Base-by-base conservation (phyloP, 371 early-diverging fungal genomes). In the Mortierella sp. region DNA sequence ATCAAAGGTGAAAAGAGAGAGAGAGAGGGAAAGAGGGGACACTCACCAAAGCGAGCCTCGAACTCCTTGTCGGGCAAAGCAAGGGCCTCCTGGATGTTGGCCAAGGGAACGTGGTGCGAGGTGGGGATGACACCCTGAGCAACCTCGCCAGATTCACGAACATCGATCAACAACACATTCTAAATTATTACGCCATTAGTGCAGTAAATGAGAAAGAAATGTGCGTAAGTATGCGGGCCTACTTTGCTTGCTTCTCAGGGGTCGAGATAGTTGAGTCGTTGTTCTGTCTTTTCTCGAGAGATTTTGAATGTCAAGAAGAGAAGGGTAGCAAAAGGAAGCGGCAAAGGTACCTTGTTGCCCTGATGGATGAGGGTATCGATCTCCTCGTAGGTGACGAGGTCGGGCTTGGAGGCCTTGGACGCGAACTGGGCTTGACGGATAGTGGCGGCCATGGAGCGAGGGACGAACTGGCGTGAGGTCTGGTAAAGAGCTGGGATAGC, bases 101-200 rank as follows among this genome's bases (percentile, higher is more conserved):
- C 89, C 44, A 91, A 81, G 24, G 92, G 92, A 35, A 92, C 84
- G 46, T 88, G 89, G 73, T 85, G 87, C 3, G 92, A 90, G 14
- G 92, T 92, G 21, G 92, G 92, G 71, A 92, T 91, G 29, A 75
- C 75, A 29, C 92, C 92, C 56, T 89, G 79, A 41, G 88, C 87
- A 18, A 88, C 88, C 82, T 92, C 92, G 32, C 84, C 75, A 4
- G 89, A 81, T 65, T 90, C 91, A 54, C 92, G 89, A 73, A 92
- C 92, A 76, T 92, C 92, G 43, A 92, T 88, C 73, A 92, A 83
- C 41, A 76, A 68, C 43, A 89, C 92, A 35, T 88, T 81, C 84
- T 83, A 75, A 48, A 18, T 51, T 32, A 60, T 60, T 14, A 27
- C 29, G 32, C 12, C 14, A 60, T 60, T 14, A 14, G 16, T 14